These are phyloP conservation scores for Salix koriyanagi DNA, from an alignment of 345 rosid genomes.

Conservation along the genomic window DNA sequence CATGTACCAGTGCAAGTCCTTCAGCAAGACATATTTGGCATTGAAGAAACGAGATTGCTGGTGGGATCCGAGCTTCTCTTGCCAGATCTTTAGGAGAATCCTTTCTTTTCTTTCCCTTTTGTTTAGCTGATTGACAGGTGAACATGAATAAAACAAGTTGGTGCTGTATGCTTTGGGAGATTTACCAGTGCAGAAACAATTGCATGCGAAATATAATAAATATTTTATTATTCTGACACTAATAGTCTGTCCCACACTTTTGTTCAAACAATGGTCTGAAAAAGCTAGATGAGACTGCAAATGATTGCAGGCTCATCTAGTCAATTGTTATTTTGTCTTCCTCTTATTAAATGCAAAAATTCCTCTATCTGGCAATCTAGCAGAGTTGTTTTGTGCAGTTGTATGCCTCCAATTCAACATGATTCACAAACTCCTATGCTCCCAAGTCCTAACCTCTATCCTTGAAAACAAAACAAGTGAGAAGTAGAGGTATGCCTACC, in stretches of 20 bases:
- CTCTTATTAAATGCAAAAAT: not conserved
- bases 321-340: not conserved
- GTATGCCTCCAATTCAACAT: not conserved
- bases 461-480: not conserved
- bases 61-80: slow-evolving; percentile 63
- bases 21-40: slow-evolving; percentile 82
- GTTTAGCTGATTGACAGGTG: slow-evolving; percentile 52
- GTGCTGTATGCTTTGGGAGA: not conserved
- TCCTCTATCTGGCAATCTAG: not conserved
- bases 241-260: not conserved
- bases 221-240: not conserved
- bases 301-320: too few relatives aligned
- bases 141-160: slow-evolving; percentile 8
- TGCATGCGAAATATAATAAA: not conserved
- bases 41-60: slow-evolving; percentile 67
- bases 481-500: slow-evolving; percentile 30
- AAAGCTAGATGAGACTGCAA: not conserved
- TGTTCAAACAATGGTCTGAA: not conserved
- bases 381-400: not conserved
- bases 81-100: slow-evolving; percentile 59
- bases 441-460: not conserved
- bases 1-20: slow-evolving; percentile 77
- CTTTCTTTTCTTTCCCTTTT: slow-evolving; percentile 72
- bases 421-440: not conserved
- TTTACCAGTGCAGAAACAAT: not conserved